These are phyloP conservation scores for Triticum dicoccoides DNA, from an alignment of 176 grass and related monocot genomes.

Conservation along the genomic window DNA sequence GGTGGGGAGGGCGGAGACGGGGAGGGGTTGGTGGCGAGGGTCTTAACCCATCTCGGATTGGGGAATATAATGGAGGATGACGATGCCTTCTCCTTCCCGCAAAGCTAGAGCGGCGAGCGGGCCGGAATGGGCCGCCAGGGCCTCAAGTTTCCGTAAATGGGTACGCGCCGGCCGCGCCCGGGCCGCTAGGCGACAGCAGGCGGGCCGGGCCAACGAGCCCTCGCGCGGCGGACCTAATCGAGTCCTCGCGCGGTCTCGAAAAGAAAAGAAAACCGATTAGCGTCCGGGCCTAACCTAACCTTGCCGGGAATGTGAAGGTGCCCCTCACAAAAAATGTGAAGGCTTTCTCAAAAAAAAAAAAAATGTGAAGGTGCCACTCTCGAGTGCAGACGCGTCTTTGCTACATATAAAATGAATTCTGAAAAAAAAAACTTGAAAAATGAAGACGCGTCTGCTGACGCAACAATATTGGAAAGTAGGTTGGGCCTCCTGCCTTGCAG, in stretches of 20 bases:
- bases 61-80: background rate
- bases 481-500: background rate
- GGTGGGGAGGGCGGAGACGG: background rate
- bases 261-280: too few relatives aligned
- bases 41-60: conserved; percentile 16
- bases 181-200: background rate
- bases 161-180: background rate
- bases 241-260: background rate
- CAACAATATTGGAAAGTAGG: background rate
- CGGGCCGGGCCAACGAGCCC: background rate
- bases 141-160: background rate
- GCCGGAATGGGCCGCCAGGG: background rate
- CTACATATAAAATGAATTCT: too few relatives aligned
- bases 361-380: background rate
- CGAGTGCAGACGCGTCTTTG: background rate
- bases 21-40: conserved; percentile 25
- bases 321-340: background rate
- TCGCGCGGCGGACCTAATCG: background rate
- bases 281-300: background rate
- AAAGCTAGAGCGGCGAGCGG: background rate
- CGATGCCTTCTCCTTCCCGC: conserved; percentile 3
- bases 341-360: background rate
- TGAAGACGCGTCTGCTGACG: background rate
- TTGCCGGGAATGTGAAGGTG: background rate
- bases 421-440: background rate